phyloP scores from a whole-genome alignment of 306 rosid species.

The Sindora glabra region DNA sequence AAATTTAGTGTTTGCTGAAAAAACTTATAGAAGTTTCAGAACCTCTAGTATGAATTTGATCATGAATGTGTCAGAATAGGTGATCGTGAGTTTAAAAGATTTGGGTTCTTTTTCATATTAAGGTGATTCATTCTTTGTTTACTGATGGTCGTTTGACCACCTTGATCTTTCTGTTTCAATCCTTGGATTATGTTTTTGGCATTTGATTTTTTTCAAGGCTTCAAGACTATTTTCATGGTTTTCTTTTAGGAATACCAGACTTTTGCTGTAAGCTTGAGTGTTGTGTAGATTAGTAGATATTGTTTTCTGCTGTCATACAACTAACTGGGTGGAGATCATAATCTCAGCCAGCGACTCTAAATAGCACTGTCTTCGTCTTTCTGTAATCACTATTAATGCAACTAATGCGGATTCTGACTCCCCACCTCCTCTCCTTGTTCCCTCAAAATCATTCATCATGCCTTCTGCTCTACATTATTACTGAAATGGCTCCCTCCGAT shows the following conservation, averaged over 20 bases:
- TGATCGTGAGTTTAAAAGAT: too few species aligned
- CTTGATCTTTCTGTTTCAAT: too few species aligned
- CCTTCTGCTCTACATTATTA: neutral
- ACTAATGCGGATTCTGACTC: neutral
- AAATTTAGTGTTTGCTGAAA: too few species aligned
- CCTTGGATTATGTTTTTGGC: too few species aligned
- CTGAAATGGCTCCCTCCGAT: slow-evolving; percentile 12
- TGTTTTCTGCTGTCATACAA: neutral
- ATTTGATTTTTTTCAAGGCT: neutral
- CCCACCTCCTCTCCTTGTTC: too few species aligned
- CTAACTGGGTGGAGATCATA: neutral
- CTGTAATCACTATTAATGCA: neutral
- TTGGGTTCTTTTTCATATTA: too few species aligned
- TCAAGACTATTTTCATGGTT: neutral
- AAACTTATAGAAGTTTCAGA: too few species aligned
- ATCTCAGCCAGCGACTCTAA: neutral
- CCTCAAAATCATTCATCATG: neutral
- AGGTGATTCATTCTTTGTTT: too few species aligned
- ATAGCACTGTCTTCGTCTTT: neutral
- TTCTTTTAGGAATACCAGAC: neutral
- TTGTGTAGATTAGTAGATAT: neutral
- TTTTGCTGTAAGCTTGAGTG: neutral
- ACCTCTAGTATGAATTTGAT: too few species aligned
- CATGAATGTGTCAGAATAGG: too few species aligned
- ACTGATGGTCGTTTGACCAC: too few species aligned